Conservation (phyloP, 768 basidiomycete genomes). For the Hygrophorus russula region DNA sequence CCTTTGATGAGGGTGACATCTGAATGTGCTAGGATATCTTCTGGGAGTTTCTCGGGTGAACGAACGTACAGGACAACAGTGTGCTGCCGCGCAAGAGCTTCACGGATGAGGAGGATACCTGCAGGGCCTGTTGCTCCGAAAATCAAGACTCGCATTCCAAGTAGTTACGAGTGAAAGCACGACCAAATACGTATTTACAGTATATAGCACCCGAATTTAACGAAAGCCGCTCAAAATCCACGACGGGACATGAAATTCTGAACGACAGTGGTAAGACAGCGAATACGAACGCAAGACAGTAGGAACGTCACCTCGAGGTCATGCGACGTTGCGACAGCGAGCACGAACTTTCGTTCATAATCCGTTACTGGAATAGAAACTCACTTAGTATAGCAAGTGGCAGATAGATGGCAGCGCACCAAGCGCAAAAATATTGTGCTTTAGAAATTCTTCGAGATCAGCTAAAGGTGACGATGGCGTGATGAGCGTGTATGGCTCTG, state of each 20-base stretch:
- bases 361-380: constrained; percentile 61
- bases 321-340: constrained; percentile 67
- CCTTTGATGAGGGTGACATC: constrained; percentile 43
- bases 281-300: neutral
- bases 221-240: constrained; percentile 20
- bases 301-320: constrained; percentile 40
- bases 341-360: constrained; percentile 66
- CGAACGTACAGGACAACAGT: constrained; percentile 53
- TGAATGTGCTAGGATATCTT: constrained; percentile 31
- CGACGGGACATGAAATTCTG: constrained; percentile 32
- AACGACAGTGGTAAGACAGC: neutral
- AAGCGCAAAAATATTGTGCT: constrained; percentile 62
- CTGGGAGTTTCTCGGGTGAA: constrained; percentile 50
- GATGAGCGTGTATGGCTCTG: constrained; percentile 66
- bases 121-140: constrained; percentile 61
- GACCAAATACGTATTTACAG: neutral
- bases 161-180: neutral
- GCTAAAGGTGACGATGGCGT: constrained; percentile 71
- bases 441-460: constrained; percentile 74
- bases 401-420: constrained; percentile 25
- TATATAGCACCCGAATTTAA: too few species aligned
- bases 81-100: constrained; percentile 32
- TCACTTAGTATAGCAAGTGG: neutral
- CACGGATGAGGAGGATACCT: constrained; percentile 46
- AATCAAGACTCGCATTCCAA: constrained; percentile 46